A percentile compares a stretch with the other conserved stretches of the same genome.
Conservation (phyloP, 352 stramenopile species). For the Thalassiosira hispida region DNA sequence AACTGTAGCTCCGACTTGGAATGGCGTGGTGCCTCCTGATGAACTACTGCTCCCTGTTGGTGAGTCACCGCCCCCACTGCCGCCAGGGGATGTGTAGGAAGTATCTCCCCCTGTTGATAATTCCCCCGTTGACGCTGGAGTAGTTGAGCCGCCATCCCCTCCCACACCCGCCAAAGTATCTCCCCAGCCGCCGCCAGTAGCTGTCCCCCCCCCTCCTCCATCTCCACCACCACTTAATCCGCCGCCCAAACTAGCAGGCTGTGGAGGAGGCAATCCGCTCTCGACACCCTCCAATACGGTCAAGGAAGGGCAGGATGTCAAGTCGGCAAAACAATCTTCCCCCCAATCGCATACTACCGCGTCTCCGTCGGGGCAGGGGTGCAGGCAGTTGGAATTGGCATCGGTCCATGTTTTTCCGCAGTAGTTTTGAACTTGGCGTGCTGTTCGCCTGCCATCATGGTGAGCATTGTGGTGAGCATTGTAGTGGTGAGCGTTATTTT, state of each 20-base stretch:
- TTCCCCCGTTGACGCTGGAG: no score
- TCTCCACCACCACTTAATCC: not conserved
- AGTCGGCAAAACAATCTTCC: conserved; percentile 51
- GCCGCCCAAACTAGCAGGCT: conserved; percentile 13
- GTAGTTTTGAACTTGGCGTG: conserved; percentile 40
- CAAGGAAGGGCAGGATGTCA: conserved; percentile 42
- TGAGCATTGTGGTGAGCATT: not conserved
- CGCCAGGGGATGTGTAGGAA: no score
- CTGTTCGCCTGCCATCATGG: not conserved
- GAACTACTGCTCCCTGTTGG: no score
- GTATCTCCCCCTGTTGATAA: no score
- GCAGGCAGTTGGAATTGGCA: conserved; percentile 38
- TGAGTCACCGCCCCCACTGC: no score
- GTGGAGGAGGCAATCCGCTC: conserved; percentile 10
- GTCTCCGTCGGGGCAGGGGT: conserved; percentile 35
- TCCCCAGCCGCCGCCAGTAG: not conserved
- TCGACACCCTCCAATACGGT: not conserved
- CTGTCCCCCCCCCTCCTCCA: conserved; percentile 1
- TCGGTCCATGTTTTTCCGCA: conserved; percentile 43
- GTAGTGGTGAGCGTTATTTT: no score
- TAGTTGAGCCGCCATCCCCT: no score
- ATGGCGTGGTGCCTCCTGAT: not conserved
- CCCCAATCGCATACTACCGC: conserved; percentile 13
- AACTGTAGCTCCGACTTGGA: conserved; percentile 19
- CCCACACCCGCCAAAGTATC: no score